Conservation (phyloP, 1,139 yeast species). For the Trichomonascaceae sp. region DNA sequence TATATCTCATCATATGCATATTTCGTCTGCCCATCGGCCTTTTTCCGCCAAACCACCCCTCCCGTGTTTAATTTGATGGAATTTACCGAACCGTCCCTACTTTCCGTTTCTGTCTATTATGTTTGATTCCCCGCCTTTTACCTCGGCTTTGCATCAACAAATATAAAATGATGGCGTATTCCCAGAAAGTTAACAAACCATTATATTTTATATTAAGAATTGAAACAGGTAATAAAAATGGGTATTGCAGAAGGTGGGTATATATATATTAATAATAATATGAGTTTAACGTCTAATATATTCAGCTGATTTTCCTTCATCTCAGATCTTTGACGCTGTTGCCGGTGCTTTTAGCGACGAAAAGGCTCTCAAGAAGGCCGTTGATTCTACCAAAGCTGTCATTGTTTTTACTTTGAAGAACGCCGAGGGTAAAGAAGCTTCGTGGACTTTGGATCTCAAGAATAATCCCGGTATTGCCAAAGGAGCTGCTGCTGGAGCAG, state of each 20-base stretch:
- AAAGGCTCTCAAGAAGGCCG: conserved; percentile 29
- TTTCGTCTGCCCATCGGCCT: too few relatives aligned
- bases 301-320: conserved; percentile 36
- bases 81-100: background rate
- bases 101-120: background rate
- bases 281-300: background rate
- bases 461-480: conserved; percentile 51
- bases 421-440: conserved; percentile 56
- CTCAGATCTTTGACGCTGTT: conserved; percentile 36
- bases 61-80: too few relatives aligned
- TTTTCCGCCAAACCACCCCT: too few relatives aligned
- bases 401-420: conserved; percentile 66
- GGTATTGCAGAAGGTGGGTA: conserved; percentile 9
- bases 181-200: background rate
- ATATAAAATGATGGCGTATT: background rate
- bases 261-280: background rate
- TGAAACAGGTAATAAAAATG: background rate
- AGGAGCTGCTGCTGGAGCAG: conserved; percentile 49
- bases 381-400: conserved; percentile 51
- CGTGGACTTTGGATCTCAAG: conserved; percentile 71
- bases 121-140: background rate
- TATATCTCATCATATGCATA: too few relatives aligned
- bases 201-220: too few relatives aligned
- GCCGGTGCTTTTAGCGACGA: conserved; percentile 28
- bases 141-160: background rate